Conservation (phyloP, 495 filamentous ascomycete species). For the Tuber microsphaerosporum region DNA sequence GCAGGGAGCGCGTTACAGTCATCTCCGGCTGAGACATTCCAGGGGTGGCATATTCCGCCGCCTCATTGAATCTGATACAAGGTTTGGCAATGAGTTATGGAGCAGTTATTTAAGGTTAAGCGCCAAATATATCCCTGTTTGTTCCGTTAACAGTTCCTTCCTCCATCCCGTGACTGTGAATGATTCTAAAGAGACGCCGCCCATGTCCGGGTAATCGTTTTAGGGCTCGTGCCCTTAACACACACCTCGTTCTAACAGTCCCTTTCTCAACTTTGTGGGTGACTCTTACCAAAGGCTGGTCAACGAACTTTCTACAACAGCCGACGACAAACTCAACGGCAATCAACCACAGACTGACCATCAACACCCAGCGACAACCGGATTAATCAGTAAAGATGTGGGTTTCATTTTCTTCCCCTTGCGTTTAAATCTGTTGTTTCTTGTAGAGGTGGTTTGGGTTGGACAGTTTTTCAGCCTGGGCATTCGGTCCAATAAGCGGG, state of each 20-base stretch:
- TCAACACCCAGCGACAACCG: slow-evolving; percentile 25
- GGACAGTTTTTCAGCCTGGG: not conserved
- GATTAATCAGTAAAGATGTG: slow-evolving; percentile 35
- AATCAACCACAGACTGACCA: slow-evolving; percentile 23
- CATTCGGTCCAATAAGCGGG: not conserved
- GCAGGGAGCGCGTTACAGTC: no score
- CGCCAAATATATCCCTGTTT: no score
- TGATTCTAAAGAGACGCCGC: not conserved
- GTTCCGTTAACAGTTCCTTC: no score
- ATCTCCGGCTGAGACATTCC: no score
- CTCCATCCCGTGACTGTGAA: not conserved
- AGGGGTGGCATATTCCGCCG: not conserved
- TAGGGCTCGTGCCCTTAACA: not conserved
- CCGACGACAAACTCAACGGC: slow-evolving; percentile 30
- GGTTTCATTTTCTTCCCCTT: slow-evolving; percentile 27
- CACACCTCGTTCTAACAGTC: not conserved
- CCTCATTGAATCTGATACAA: not conserved
- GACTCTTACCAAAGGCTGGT: not conserved
- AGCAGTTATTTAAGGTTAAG: no score
- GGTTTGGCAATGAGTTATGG: not conserved
- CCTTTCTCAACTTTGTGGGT: not conserved
- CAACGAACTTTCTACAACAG: not conserved
- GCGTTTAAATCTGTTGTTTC: slow-evolving; percentile 14
- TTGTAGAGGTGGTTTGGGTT: not conserved
- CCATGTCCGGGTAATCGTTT: not conserved